Percentiles rank a stretch among this genome's conserved stretches.
Evolutionary conservation across 805 yeast species (phyloP).

Genomic region (Starmerella apicola): DNA sequence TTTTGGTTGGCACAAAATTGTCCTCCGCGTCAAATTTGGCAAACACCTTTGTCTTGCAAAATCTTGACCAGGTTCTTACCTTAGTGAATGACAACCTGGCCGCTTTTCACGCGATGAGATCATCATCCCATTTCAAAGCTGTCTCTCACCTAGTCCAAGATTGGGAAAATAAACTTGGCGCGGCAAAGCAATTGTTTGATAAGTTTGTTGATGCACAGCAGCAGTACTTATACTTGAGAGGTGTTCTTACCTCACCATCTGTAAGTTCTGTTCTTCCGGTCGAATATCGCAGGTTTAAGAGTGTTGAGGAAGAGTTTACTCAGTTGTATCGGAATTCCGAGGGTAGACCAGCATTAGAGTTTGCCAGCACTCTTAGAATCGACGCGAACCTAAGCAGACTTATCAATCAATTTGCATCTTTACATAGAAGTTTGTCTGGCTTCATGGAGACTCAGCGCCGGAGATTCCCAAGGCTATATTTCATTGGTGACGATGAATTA

Average conservation of each 20-base stretch:
- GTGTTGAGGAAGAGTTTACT: constrained; percentile 26
- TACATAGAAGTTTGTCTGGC: constrained; percentile 57
- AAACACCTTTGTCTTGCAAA: constrained; percentile 45
- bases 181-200: constrained; percentile 42
- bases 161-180: constrained; percentile 46
- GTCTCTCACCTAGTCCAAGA: constrained; percentile 47
- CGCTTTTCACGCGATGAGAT: constrained; percentile 54
- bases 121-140: constrained; percentile 46
- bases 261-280: constrained; percentile 43
- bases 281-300: constrained; percentile 56
- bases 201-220: constrained; percentile 74
- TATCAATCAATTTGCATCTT: constrained; percentile 42
- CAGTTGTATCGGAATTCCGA: constrained; percentile 36
- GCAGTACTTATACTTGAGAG: constrained; percentile 79
- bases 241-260: constrained; percentile 45
- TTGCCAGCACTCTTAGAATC: constrained; percentile 39
- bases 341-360: constrained; percentile 40
- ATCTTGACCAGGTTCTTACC: constrained; percentile 55
- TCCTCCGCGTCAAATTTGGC: no score
- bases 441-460: constrained; percentile 72
- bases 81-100: constrained; percentile 48
- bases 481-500: constrained; percentile 82
- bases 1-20: constrained; percentile 44
- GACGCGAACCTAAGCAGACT: constrained; percentile 37
- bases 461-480: constrained; percentile 67